Percentiles rank a stretch among this genome's conserved stretches.
These are phyloP conservation scores for Brassica juncea DNA, from an alignment of 345 rosid genomes.

Conservation along the genomic window DNA sequence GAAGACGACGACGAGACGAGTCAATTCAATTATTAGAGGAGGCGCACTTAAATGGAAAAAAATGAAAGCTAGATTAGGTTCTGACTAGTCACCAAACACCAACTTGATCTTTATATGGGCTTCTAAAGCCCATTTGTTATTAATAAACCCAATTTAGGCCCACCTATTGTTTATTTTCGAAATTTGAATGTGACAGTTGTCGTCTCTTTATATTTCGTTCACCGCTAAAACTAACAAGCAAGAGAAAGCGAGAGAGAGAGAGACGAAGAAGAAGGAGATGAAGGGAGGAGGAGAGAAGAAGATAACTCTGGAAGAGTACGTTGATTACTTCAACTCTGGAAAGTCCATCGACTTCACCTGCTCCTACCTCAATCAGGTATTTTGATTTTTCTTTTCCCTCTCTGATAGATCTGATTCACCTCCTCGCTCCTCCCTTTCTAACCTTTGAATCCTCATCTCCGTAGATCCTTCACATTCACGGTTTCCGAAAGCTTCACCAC, in stretches of 20 bases:
- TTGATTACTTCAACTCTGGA: slow-evolving; percentile 11
- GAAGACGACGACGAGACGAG: slow-evolving; percentile 23
- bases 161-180: background rate
- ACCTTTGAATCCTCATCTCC: background rate
- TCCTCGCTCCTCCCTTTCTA: background rate
- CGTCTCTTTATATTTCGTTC: background rate
- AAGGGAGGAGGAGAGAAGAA: slow-evolving; percentile 30
- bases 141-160: background rate
- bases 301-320: slow-evolving; percentile 37
- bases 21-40: background rate
- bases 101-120: background rate
- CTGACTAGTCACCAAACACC: background rate
- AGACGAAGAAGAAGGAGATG: background rate
- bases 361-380: slow-evolving; percentile 37
- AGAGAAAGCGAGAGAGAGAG: background rate
- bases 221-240: background rate
- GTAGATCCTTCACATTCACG: background rate
- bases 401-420: background rate
- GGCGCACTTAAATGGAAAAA: background rate
- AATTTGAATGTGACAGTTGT: background rate
- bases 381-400: background rate
- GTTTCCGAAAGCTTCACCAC: background rate
- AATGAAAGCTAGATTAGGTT: background rate
- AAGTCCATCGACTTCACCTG: slow-evolving; percentile 16
- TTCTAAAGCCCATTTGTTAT: background rate